A percentile compares a stretch with the other conserved stretches of the same genome.
Evolutionary conservation across 352 stramenopile genomes (phyloP).

Genomic region (Peronospora belbahrii): DNA sequence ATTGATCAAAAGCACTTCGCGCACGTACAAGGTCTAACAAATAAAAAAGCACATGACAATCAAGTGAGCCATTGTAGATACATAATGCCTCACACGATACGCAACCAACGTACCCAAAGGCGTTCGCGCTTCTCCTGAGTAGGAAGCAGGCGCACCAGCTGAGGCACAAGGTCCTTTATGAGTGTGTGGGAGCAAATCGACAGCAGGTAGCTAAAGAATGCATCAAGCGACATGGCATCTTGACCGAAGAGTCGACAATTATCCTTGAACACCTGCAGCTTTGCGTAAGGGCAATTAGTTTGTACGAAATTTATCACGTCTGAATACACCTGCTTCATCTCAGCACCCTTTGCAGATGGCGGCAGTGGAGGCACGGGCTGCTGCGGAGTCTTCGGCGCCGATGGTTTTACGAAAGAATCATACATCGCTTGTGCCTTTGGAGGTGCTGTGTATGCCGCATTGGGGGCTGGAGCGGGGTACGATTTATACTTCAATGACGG

Average conservation of each 20-base stretch:
- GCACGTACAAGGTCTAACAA: constrained; percentile 37
- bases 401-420: constrained; percentile 33
- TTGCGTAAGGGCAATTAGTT: constrained; percentile 70
- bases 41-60: constrained; percentile 4
- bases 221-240: constrained; percentile 77
- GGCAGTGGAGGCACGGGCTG: constrained; percentile 51
- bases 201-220: constrained; percentile 72
- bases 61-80: constrained; percentile 13
- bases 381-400: constrained; percentile 23
- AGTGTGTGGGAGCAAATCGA: constrained; percentile 70
- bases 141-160: constrained; percentile 73
- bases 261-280: constrained; percentile 81
- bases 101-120: constrained; percentile 53
- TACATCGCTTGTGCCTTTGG: constrained; percentile 35
- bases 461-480: constrained; percentile 41
- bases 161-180: constrained; percentile 71
- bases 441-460: constrained; percentile 28
- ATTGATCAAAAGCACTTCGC: constrained; percentile 44
- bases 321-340: constrained; percentile 80
- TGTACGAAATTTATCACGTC: constrained; percentile 75
- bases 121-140: constrained; percentile 80
- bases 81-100: constrained; percentile 1
- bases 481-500: constrained; percentile 51
- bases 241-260: constrained; percentile 85
- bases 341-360: constrained; percentile 37